Conservation (phyloP, 352 stramenopile genomes). For the Globisporangium parvum region DNA sequence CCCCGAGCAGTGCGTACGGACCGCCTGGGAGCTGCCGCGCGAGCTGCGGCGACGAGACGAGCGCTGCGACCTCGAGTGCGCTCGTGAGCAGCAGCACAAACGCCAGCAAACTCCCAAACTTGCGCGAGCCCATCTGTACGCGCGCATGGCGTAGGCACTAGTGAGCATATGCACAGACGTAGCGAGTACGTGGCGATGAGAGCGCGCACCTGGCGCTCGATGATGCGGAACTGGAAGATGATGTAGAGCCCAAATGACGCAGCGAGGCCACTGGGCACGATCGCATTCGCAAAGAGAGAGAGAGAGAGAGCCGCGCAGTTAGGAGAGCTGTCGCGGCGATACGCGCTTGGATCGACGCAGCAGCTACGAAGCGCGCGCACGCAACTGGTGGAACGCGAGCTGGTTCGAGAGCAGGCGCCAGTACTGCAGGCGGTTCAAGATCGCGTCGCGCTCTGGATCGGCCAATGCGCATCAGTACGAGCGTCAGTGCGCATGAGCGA, state of each 20-base stretch:
- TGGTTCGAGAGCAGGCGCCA: constrained; percentile 70
- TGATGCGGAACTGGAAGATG: constrained; percentile 80
- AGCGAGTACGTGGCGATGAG: no score
- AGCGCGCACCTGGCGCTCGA: constrained; percentile 53
- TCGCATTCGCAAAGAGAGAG: background rate
- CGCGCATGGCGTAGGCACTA: background rate
- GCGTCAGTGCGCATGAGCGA: background rate
- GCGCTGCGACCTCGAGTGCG: constrained; percentile 34
- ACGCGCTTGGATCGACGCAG: background rate
- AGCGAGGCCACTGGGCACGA: constrained; percentile 65
- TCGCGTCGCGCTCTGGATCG: constrained; percentile 40
- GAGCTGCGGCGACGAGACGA: constrained; percentile 35
- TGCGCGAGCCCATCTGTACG: constrained; percentile 74
- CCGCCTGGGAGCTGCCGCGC: constrained; percentile 43
- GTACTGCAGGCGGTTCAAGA: constrained; percentile 52
- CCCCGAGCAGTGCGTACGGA: constrained; percentile 66
- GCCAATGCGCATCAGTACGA: background rate
- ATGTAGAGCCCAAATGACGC: constrained; percentile 78
- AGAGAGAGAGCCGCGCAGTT: no score
- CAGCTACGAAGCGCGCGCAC: background rate
- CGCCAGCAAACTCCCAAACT: constrained; percentile 73
- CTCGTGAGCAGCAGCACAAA: constrained; percentile 54
- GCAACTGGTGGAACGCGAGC: constrained; percentile 70
- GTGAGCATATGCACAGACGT: no score
- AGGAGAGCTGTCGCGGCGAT: background rate